A percentile compares a stretch with the other conserved stretches of the same genome.
Evolutionary conservation across 441 rosid genomes (phyloP).

Genomic region (Brassica balearica): DNA sequence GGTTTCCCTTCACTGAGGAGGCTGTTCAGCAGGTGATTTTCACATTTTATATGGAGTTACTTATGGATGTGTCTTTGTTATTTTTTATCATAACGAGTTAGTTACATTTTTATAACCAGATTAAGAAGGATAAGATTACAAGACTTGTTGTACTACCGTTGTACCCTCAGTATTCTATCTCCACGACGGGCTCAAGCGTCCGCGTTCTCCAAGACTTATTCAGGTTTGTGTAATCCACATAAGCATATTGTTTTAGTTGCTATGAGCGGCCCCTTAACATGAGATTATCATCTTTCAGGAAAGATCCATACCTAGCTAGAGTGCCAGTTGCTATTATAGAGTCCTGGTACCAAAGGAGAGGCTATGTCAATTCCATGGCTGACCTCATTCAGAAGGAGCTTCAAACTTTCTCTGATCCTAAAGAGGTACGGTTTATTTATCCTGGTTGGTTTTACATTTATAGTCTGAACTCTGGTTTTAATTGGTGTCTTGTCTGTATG

Average conservation of each 20-base stretch:
- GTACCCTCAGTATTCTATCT: constrained; percentile 93
- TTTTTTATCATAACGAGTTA: not conserved
- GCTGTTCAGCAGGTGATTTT: constrained; percentile 77
- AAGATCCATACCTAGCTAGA: constrained; percentile 74
- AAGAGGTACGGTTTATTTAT: constrained; percentile 58
- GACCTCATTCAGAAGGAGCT: constrained; percentile 85
- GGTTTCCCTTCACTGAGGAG: constrained; percentile 95
- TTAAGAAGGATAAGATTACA: constrained; percentile 79
- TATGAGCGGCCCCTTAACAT: constrained; percentile 19
- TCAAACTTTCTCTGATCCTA: constrained; percentile 63
- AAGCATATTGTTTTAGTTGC: constrained; percentile 26
- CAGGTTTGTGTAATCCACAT: constrained; percentile 54
- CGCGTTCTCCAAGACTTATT: constrained; percentile 77
- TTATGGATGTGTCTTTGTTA: no score
- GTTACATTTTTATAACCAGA: constrained; percentile 49
- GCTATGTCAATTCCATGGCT: constrained; percentile 89
- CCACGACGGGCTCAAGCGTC: constrained; percentile 94
- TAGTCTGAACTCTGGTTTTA: constrained; percentile 7
- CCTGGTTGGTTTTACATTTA: not conserved
- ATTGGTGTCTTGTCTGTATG: constrained; percentile 26
- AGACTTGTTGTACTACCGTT: constrained; percentile 95
- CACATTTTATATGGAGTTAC: not conserved
- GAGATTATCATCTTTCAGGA: constrained; percentile 54
- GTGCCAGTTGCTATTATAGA: constrained; percentile 78
- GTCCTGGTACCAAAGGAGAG: constrained; percentile 93